phyloP scores from a whole-genome alignment of 1,284 basidiomycete genomes.

The Tilletia setariae region DNA sequence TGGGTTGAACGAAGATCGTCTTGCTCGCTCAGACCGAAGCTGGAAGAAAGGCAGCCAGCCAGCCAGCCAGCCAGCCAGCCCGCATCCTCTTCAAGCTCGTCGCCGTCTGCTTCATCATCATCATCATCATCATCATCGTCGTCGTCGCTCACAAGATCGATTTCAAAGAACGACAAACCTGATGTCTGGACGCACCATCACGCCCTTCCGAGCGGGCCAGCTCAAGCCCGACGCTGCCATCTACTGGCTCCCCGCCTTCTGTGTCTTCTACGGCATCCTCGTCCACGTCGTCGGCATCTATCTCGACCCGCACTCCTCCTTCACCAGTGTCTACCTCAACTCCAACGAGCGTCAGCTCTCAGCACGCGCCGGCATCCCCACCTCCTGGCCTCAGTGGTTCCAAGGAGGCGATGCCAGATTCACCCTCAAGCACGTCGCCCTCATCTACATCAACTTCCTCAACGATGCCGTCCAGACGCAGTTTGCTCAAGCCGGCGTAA shows the following conservation, averaged over 20 bases:
- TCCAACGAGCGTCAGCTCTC: constrained; percentile 6
- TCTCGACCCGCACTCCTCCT: constrained; percentile 3
- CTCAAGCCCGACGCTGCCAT: constrained; percentile 6
- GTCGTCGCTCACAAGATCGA: neutral
- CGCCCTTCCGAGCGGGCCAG: constrained; percentile 12
- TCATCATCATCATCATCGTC: neutral
- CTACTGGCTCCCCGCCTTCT: constrained; percentile 1
- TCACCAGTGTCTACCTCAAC: neutral
- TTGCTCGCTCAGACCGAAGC: neutral
- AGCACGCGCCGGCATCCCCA: constrained; percentile 2
- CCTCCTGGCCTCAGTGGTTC: constrained; percentile 10
- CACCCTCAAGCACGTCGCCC: neutral
- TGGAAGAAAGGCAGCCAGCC: neutral
- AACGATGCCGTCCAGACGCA: neutral
- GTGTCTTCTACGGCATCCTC: constrained; percentile 4
- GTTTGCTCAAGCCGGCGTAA: neutral
- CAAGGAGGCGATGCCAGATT: constrained; percentile 1
- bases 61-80: too few species aligned
- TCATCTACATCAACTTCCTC: neutral
- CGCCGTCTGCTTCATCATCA: too few species aligned
- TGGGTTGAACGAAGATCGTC: neutral
- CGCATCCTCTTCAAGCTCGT: too few species aligned
- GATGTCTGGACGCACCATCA: constrained; percentile 13
- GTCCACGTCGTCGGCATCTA: constrained; percentile 11
- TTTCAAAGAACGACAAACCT: neutral